These are phyloP conservation scores for Pleurotus eryngii DNA, from an alignment of 768 basidiomycete genomes.

Conservation along the genomic window DNA sequence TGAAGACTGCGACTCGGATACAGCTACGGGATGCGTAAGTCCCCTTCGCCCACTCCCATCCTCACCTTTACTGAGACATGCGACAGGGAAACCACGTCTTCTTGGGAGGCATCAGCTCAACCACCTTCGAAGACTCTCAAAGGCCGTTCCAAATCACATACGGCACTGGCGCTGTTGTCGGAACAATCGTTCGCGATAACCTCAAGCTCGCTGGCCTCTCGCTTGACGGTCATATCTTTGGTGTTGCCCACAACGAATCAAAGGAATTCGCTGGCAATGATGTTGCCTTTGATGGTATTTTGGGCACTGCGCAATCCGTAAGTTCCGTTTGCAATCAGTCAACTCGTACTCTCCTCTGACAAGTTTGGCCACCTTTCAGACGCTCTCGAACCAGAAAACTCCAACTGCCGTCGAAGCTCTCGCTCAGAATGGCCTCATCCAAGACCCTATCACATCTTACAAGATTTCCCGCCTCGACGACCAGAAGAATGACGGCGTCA, in stretches of 20 bases:
- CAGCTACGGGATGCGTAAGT: slow-evolving; percentile 34
- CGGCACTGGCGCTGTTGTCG: slow-evolving; percentile 67
- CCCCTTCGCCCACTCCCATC: not conserved
- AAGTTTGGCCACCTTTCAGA: slow-evolving; percentile 23
- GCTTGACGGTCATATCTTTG: slow-evolving; percentile 61
- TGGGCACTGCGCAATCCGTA: slow-evolving; percentile 74
- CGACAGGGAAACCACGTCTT: slow-evolving; percentile 38
- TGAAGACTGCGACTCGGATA: slow-evolving; percentile 46
- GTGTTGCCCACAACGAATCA: slow-evolving; percentile 59
- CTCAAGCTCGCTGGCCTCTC: slow-evolving; percentile 60
- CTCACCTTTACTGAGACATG: no score
- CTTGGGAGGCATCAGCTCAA: slow-evolving; percentile 60
- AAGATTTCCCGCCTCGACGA: slow-evolving; percentile 77
- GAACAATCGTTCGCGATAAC: slow-evolving; percentile 61
- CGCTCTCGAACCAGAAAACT: slow-evolving; percentile 61
- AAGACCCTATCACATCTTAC: slow-evolving; percentile 68
- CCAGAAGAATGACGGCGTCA: slow-evolving; percentile 68
- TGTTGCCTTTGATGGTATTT: slow-evolving; percentile 66
- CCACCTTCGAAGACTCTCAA: slow-evolving; percentile 53
- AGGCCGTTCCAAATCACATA: slow-evolving; percentile 60
- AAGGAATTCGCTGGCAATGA: slow-evolving; percentile 50
- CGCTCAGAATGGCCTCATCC: slow-evolving; percentile 51
- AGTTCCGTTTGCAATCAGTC: slow-evolving; percentile 15
- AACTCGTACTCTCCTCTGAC: not conserved
- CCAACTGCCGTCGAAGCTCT: slow-evolving; percentile 73